Evolutionary conservation across 108 stramenopile species (phyloP).

Genomic region (Cyclotella kingstonii): DNA sequence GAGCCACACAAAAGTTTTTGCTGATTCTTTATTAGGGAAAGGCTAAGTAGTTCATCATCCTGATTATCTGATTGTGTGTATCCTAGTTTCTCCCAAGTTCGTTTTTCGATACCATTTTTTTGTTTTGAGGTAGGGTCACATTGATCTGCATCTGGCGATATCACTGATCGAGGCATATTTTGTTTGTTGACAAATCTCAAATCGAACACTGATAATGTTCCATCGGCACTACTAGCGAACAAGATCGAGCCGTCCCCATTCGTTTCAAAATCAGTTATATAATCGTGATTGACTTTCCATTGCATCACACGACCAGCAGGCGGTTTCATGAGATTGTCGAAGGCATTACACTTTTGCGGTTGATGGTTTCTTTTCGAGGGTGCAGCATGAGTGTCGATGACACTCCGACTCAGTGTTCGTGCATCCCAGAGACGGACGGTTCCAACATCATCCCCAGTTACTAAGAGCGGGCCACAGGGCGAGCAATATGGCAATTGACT

Average conservation of each 20-base stretch:
- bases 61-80: conserved; percentile 80
- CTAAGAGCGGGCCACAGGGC: conserved; percentile 51
- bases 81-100: conserved; percentile 36
- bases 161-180: conserved; percentile 24
- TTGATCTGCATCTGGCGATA: conserved; percentile 12
- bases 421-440: conserved; percentile 79
- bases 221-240: conserved; percentile 75
- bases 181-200: conserved; percentile 48
- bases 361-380: conserved; percentile 8
- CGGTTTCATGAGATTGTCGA: conserved; percentile 43
- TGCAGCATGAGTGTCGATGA: no score
- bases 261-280: conserved; percentile 74
- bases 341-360: conserved; percentile 13
- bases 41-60: conserved; percentile 91
- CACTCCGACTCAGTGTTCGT: conserved; percentile 52
- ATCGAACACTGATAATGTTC: conserved; percentile 71
- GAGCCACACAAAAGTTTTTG: conserved; percentile 86
- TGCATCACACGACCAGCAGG: conserved; percentile 60
- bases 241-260: conserved; percentile 66
- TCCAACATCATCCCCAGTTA: conserved; percentile 83
- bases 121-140: not conserved
- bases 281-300: conserved; percentile 82
- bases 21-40: conserved; percentile 80
- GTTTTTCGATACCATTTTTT: conserved; percentile 22
- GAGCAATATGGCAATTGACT: conserved; percentile 53